phyloP scores from a whole-genome alignment of 2,329 filamentous ascomycete species.

The Colletotrichum sp. region DNA sequence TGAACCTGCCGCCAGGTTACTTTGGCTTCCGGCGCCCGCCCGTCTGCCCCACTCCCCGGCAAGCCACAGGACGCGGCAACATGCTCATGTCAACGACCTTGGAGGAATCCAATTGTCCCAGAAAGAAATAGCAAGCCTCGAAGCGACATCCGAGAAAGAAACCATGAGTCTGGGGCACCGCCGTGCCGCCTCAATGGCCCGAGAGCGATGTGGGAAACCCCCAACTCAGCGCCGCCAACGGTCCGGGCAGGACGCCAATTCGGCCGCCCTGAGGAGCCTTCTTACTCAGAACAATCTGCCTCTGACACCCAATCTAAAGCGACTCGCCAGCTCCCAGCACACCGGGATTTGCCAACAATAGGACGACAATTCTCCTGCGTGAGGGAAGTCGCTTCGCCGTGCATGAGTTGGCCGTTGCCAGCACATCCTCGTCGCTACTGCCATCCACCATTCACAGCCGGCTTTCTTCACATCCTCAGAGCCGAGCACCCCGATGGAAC shows the following conservation, averaged over 20 bases:
- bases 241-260: neutral
- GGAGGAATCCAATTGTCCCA: conserved; percentile 2
- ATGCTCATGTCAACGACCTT: neutral
- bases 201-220: neutral
- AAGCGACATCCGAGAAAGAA: conserved; percentile 2
- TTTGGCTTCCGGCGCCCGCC: conserved; percentile 7
- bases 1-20: neutral
- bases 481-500: conserved; percentile 4
- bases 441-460: conserved; percentile 16
- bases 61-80: neutral
- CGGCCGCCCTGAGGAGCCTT: neutral
- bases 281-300: neutral
- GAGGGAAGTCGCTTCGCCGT: conserved; percentile 1
- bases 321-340: neutral
- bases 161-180: neutral
- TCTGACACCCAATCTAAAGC: conserved; percentile 1
- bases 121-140: neutral
- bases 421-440: conserved; percentile 27
- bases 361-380: neutral
- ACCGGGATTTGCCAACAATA: neutral
- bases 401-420: conserved; percentile 29
- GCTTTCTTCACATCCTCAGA: conserved; percentile 12
- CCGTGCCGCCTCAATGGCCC: neutral
- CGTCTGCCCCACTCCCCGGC: conserved; percentile 1
- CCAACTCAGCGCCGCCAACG: neutral